Conservation (phyloP, 1,139 yeast genomes). For the Scheffersomyces stambukii region DNA sequence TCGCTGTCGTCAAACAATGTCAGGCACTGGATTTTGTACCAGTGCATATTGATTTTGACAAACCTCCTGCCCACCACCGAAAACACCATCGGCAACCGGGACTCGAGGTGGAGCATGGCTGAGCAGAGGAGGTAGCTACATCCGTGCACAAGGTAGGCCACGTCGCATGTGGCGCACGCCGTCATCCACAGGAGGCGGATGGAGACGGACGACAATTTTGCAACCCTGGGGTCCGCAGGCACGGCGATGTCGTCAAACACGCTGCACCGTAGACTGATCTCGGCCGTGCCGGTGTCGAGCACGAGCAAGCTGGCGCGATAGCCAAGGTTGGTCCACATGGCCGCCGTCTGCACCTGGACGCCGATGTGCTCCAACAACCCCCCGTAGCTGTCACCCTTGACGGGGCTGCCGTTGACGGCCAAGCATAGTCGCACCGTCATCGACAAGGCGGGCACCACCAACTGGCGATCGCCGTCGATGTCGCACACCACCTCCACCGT, state of each 20-base stretch:
- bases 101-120: slow-evolving; percentile 27
- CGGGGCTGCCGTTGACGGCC: slow-evolving; percentile 12
- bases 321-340: slow-evolving; percentile 16
- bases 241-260: no score
- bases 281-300: neutral
- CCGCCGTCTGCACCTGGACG: slow-evolving; percentile 5
- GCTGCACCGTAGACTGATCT: neutral
- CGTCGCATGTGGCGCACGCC: slow-evolving; percentile 4
- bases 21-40: slow-evolving; percentile 6
- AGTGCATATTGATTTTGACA: slow-evolving; percentile 19
- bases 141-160: slow-evolving; percentile 14
- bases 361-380: slow-evolving; percentile 10
- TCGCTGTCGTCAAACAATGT: slow-evolving; percentile 4
- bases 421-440: slow-evolving; percentile 11
- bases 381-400: slow-evolving; percentile 10
- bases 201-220: neutral
- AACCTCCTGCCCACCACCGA: slow-evolving; percentile 31
- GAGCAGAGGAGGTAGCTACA: slow-evolving; percentile 28
- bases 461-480: slow-evolving; percentile 1
- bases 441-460: slow-evolving; percentile 6
- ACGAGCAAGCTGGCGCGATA: slow-evolving; percentile 9
- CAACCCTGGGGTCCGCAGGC: slow-evolving; percentile 2
- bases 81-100: slow-evolving; percentile 30
- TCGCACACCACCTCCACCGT: slow-evolving; percentile 10
- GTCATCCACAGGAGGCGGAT: slow-evolving; percentile 5